A percentile compares a stretch with the other conserved stretches of the same genome.
These are phyloP conservation scores for Fusarium sp. DNA, from an alignment of 2,329 filamentous ascomycete species.

Conservation along the genomic window DNA sequence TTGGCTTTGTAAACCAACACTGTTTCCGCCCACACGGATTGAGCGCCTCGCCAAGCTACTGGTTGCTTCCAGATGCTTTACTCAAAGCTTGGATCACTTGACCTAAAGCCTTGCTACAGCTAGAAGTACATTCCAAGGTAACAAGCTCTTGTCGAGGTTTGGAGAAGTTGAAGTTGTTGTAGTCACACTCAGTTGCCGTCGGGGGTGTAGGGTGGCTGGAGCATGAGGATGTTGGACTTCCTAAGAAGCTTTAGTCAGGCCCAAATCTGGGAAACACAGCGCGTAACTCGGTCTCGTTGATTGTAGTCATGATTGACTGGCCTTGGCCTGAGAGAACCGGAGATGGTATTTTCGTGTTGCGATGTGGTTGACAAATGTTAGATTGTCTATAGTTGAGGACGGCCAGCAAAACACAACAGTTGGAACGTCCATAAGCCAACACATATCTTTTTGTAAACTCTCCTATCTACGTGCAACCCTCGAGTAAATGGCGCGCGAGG, in stretches of 20 bases:
- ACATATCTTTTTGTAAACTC: not conserved
- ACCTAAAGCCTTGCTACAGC: not conserved
- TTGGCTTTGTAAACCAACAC: not conserved
- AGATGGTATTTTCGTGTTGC: not conserved
- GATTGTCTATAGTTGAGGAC: not conserved
- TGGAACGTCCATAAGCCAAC: not conserved
- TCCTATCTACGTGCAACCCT: not conserved
- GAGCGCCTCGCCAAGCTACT: not conserved
- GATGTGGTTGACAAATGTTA: not conserved
- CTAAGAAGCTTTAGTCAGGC: not conserved
- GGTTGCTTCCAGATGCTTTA: not conserved
- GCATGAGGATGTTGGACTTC: not conserved
- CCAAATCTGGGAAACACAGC: not conserved
- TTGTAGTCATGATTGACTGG: no score
- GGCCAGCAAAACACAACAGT: not conserved
- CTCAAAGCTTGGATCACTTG: not conserved
- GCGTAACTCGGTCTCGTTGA: no score
- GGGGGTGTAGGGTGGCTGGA: not conserved
- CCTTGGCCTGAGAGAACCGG: accelerated
- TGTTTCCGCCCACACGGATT: not conserved
- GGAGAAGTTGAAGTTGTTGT: not conserved
- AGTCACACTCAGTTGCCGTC: not conserved
- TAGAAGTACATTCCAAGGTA: no score
- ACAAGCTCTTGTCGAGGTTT: not conserved
- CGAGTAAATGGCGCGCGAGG: not conserved